Base-by-base conservation (phyloP, 1,284 basidiomycete genomes). In the Ganoderma sinense region DNA sequence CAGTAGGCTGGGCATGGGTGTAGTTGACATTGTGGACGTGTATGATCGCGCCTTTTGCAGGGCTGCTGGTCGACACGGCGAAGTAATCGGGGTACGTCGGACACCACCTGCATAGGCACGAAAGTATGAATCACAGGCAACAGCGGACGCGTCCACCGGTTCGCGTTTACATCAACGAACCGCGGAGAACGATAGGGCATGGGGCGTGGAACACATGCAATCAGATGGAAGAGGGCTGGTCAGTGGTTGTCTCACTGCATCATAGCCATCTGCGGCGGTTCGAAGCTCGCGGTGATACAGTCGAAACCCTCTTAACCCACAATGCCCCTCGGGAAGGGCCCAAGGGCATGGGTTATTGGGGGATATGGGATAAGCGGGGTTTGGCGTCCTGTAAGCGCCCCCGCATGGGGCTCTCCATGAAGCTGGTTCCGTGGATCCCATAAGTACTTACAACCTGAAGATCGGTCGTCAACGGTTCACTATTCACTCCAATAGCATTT, bases 21-120 rank as follows among this genome's bases (percentile, higher is more conserved):
- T 91, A 92, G 64, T 84, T 83, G 56, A 85, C 82, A 73, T 91
- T 91, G 81, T 92, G 87, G 45, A 95, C 83, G 76, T 92, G 87
- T 55, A 94, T 84, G 36, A 87, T 80, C 36, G 92, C 93, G 65
- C 92, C 93, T 69, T 83, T 86, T 39, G 80, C 79, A 20, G 88
- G 84, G 13, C 86, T 86, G 73, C 86, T 84, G 20, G 89, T 85
- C 5, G 91, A 90, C 65, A 94, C 88, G 40, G 91, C 93, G 80
- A 94, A 94, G 75, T 90, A 89, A 66, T 92, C 89, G 6, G 91
- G 86, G 76, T 87, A 88, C 7, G 90, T 90, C n/a, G 86, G 88
- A 74, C 90, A 94, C 93, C 93, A 94, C 65, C 92, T 93, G 71
- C 33, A 23, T 39, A 61, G 18, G 39, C 4, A 40, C n/a, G 20